A percentile compares a stretch with the other conserved stretches of the same genome.
These are phyloP conservation scores for Podospora anserina DNA, from an alignment of 495 filamentous ascomycete genomes.

Conservation along the genomic window DNA sequence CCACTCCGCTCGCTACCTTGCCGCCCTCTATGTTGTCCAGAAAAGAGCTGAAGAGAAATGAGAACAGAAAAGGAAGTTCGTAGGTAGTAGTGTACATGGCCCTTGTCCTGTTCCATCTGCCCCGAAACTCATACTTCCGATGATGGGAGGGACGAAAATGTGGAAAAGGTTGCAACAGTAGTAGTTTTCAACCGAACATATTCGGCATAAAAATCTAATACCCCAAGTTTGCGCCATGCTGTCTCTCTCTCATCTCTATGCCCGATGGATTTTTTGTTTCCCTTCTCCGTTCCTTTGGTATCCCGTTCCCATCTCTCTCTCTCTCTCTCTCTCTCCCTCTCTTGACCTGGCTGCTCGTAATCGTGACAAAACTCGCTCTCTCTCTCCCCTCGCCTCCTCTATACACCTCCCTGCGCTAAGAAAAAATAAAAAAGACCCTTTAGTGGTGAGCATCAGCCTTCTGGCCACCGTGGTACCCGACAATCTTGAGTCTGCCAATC, in stretches of 20 bases:
- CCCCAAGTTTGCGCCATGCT: not conserved
- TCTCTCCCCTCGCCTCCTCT: not conserved
- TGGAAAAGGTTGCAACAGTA: not conserved
- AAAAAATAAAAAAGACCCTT: slow-evolving; percentile 10
- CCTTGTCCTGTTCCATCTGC: not conserved
- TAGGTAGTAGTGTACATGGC: not conserved
- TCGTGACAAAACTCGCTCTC: not conserved
- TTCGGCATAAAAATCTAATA: not conserved
- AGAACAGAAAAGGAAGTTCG: not conserved
- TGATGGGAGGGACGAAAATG: not conserved
- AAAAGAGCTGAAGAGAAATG: not conserved
- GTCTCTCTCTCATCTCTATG: not conserved
- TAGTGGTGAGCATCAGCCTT: slow-evolving; percentile 60
- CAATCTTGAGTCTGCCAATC: slow-evolving; percentile 85
- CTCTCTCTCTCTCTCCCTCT: not conserved
- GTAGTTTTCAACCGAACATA: not conserved
- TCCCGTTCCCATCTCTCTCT: not conserved
- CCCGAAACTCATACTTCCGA: too few relatives aligned
- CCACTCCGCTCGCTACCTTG: not conserved
- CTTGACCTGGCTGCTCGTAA: not conserved
- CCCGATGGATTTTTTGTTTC: not conserved
- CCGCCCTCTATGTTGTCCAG: not conserved
- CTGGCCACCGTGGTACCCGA: slow-evolving; percentile 78
- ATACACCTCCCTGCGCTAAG: not conserved
- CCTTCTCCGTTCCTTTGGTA: not conserved